Base-by-base conservation (phyloP, 2,329 filamentous ascomycete genomes). In the Monosporascus ibericus region DNA sequence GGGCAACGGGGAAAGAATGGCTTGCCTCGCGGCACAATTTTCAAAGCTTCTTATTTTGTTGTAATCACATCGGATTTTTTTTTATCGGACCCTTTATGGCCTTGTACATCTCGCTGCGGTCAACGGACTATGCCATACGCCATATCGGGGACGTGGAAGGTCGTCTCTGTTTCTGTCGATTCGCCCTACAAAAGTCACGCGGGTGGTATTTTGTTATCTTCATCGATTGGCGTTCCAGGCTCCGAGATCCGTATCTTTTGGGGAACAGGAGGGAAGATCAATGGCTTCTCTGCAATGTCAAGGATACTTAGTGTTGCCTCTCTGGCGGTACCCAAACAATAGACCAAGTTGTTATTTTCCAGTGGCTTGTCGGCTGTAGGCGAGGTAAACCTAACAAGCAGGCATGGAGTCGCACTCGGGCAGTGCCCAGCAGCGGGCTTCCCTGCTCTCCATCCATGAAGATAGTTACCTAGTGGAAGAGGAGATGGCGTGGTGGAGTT, bases 11-110 rank as follows among this genome's bases (percentile, higher is more conserved):
- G 59, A 63, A 67, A 68, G 63, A 67, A 58, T 66, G 64, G 65
- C 59, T 62, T 63, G 67, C 67, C 67, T 69, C 67, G 57, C 67
- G 67, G 67, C 66, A 63, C 57, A 64, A 57, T 59, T 64, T 55
- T 48, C 48, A 53, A 55, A 44, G 50, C 47, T 59, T 60, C 49
- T 59, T 64, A 58, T 48, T 59, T 52, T 55, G 58, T 52, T 57
- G 61, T 51, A 60, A 47, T 58, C 59, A 55, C 50, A 22, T n/a
- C 25, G 6, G 18, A 42, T 42, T 8, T 20, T n/a, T n/a, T 42
- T 42, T 20, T 42, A 42, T 42, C 18, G 6, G 18, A 42, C 18
- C 39, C 39, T 24, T 42, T 14, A 34, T 14, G 30, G 11, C 9
- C 30, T 5, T 34, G 9, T 14, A 14, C 30, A 5, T 34, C 30